phyloP scores from a whole-genome alignment of 306 rosid species.

The Potentilla sterilis region DNA sequence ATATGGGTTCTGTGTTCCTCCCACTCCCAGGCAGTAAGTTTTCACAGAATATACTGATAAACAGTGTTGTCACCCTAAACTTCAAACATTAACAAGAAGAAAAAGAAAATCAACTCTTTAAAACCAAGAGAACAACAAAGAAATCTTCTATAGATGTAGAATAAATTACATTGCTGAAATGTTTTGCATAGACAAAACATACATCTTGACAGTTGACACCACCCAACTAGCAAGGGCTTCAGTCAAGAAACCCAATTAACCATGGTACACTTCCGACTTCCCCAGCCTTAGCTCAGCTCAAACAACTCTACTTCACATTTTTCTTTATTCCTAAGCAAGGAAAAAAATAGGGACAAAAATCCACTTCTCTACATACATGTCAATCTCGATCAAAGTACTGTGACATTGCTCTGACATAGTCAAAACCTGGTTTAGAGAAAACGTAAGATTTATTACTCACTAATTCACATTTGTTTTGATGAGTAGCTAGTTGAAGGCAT shows the following conservation, averaged over 20 bases:
- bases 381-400: not conserved
- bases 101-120: not conserved
- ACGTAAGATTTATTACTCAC: not conserved
- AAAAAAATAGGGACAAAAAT: constrained; percentile 6
- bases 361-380: constrained; percentile 18
- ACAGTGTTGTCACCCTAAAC: not conserved
- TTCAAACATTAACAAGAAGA: not conserved
- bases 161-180: constrained; percentile 5
- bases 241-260: constrained; percentile 6
- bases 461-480: not conserved
- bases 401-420: constrained; percentile 18
- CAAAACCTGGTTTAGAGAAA: constrained; percentile 20
- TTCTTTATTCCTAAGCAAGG: constrained; percentile 17
- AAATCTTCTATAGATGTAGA: not conserved
- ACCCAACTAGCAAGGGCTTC: not conserved
- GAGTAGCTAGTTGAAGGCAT: not conserved
- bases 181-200: not conserved
- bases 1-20: not conserved
- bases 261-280: constrained; percentile 13
- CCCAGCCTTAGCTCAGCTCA: constrained; percentile 4
- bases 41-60: not conserved
- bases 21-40: not conserved
- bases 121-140: not conserved
- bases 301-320: not conserved
- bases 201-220: constrained; percentile 3